These are phyloP conservation scores for Tinospora cordifolia DNA, from an alignment of 164 flowering plant species.

Conservation along the genomic window DNA sequence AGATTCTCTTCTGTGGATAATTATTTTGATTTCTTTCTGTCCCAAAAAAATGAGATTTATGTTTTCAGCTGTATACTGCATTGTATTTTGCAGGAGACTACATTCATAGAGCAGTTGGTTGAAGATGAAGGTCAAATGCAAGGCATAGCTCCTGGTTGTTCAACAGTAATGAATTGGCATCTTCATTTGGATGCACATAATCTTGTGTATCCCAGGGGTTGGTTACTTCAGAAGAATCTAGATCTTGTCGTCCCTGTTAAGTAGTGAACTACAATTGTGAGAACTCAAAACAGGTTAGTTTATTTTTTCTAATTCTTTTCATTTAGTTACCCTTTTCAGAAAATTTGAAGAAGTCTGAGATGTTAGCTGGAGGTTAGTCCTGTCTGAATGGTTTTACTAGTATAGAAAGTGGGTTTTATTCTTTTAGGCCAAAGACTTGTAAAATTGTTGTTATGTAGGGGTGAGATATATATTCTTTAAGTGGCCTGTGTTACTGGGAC, in stretches of 20 bases:
- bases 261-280: conserved; percentile 14
- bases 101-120: conserved; percentile 83
- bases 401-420: not conserved
- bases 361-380: not conserved
- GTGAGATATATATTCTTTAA: too few relatives aligned
- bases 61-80: not conserved
- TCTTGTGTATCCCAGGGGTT: conserved; percentile 63
- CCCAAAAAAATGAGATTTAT: not conserved
- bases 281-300: conserved; percentile 22
- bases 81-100: conserved; percentile 56
- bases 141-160: conserved; percentile 56
- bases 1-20: not conserved
- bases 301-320: not conserved
- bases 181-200: conserved; percentile 64
- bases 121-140: conserved; percentile 97
- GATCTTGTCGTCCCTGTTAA: conserved; percentile 35
- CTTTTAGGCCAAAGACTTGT: not conserved
- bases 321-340: not conserved
- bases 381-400: not conserved
- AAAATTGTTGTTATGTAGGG: too few relatives aligned
- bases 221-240: conserved; percentile 72
- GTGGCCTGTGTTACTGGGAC: too few relatives aligned
- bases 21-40: too few relatives aligned
- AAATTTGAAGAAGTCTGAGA: not conserved
- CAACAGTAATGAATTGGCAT: conserved; percentile 81